Evolutionary conservation across 2,329 filamentous ascomycete genomes (phyloP).

Genomic region (Hymenoscyphus repandus): DNA sequence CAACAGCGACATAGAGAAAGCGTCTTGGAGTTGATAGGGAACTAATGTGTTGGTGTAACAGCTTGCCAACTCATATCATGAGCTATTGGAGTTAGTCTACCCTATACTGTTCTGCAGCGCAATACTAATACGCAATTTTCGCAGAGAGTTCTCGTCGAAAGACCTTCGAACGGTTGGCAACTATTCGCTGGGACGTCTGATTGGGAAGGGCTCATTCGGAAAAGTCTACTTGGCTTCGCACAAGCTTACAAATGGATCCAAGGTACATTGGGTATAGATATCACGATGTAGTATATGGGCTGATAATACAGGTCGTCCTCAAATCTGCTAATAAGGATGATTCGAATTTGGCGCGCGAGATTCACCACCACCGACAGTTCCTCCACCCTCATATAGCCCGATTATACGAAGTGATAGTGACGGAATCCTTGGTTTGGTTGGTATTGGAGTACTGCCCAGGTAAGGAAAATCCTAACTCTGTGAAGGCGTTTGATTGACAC

Average conservation of each 20-base stretch:
- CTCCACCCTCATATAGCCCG: slow-evolving; percentile 95
- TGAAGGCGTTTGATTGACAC: slow-evolving; percentile 27
- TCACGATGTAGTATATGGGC: background rate
- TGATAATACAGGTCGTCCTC: slow-evolving; percentile 71
- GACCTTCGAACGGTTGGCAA: slow-evolving; percentile 92
- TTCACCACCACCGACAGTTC: slow-evolving; percentile 97
- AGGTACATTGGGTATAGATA: slow-evolving; percentile 50
- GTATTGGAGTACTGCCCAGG: slow-evolving; percentile 94
- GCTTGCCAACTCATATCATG: slow-evolving; percentile 96
- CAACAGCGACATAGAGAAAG: background rate
- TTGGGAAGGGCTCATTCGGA: slow-evolving; percentile 96
- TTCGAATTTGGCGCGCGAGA: slow-evolving; percentile 91
- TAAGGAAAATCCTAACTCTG: slow-evolving; percentile 36
- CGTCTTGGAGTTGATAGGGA: slow-evolving; percentile 1
- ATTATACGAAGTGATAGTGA: slow-evolving; percentile 97
- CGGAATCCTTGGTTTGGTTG: slow-evolving; percentile 90
- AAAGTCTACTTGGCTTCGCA: slow-evolving; percentile 96
- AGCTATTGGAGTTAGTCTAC: slow-evolving; percentile 77
- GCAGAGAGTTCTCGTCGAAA: slow-evolving; percentile 86
- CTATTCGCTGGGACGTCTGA: slow-evolving; percentile 84
- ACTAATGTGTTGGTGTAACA: slow-evolving; percentile 40
- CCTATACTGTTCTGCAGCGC: background rate
- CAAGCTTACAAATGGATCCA: slow-evolving; percentile 97
- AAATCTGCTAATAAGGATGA: slow-evolving; percentile 97
- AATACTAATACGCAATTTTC: slow-evolving; percentile 23